Evolutionary conservation across 139 green algal genomes (phyloP), one percentile per base, ranked within the genome.

Genomic region (Chlamydomonas incerta): DNA sequence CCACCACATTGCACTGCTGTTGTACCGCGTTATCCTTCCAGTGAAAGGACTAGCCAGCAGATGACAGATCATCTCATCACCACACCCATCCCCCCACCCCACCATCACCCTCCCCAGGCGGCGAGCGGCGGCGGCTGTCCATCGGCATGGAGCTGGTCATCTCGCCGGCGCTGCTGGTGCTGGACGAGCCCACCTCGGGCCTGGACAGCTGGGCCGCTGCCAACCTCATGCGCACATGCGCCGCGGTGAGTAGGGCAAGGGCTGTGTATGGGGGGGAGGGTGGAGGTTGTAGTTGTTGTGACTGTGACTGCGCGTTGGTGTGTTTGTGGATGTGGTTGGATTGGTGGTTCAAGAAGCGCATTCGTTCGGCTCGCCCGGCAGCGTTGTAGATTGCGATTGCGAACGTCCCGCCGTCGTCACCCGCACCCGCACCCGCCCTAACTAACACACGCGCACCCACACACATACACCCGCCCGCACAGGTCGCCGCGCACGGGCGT

Each of bases 131-230:
- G 74, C 85, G 95, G 24, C 90, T 97, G 1, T 88, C 90, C 0
- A 96, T 97, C 67, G 94, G 74, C 31, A 96, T 95, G 92, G 95
- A 97, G 90, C 85, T 97, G 33, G 90, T 96, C 13, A 96, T 85
- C 3, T 68, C 91, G 0, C 93, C 93, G 11, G 55, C 62, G 73
- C 81, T 93, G 31, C 66, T 92, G 58, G 58, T 92, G 29, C 63
- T 91, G 77, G 91, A 91, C 72, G 94, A 97, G 88, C 95, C 95
- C 23, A 95, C 93, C 70, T 92, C 72, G 31, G 95, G 95, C 5
- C 90, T 97, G 58, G 95, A 97, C 88, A 90, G 80, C 52, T 95
- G 85, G 88, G 95, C 92, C 3, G 93, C 94, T 1, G 74, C 93
- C 14, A 82, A 90, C 35, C 90, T 97, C 31, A 91, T 96, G 87